Evolutionary conservation across 2,329 filamentous ascomycete species (phyloP), one percentile per base, ranked within the genome.

Genomic region (Didymella lethalis): DNA sequence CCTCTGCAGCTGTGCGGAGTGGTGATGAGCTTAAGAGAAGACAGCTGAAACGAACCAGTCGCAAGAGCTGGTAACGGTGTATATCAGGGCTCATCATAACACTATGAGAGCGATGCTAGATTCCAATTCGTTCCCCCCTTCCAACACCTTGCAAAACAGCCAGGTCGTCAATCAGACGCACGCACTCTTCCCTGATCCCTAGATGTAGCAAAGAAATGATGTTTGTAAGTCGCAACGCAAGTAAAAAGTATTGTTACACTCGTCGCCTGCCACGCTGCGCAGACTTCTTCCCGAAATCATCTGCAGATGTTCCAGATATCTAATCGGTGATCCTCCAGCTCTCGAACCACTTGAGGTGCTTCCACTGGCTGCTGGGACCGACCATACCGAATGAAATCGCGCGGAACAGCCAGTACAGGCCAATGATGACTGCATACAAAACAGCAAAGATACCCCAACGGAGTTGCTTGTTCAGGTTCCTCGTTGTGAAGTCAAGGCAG

Each of bases 301-400:
- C 16, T 4, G 14, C 18, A 38, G 6, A 38, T 38, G 34, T 18
- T 18, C 18, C 34, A 40, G n/a, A n/a, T 6, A 5, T 16, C 58
- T 73, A 86, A 72, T 95, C 92, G 44, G 89, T 87, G 70, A 97
- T 90, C 73, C 87, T 89, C 94, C 94, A 99, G 65, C 81, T 87
- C 65, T 89, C 86, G 68, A 97, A 90, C 95, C 95, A 99, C 83
- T 92, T 96, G 81, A 99, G 83, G 81, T 98, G 93, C 69, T 83
- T 85, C 86, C 94, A 99, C 76, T 98, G 82, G 78, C 86, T 85
- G 80, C 92, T 92, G 61, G 86, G 81, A 14, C 95, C 95, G 57
- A 89, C 88, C 92, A 99, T 99, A 61, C 95, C 95, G 83, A 96
- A 99, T 78, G 92, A 95, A 74, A 99, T 93, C 23, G 91, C 93